A percentile compares a stretch with the other conserved stretches of the same genome.
Conservation (phyloP, 179 eudicot species). For the Spinacia oleracea region DNA sequence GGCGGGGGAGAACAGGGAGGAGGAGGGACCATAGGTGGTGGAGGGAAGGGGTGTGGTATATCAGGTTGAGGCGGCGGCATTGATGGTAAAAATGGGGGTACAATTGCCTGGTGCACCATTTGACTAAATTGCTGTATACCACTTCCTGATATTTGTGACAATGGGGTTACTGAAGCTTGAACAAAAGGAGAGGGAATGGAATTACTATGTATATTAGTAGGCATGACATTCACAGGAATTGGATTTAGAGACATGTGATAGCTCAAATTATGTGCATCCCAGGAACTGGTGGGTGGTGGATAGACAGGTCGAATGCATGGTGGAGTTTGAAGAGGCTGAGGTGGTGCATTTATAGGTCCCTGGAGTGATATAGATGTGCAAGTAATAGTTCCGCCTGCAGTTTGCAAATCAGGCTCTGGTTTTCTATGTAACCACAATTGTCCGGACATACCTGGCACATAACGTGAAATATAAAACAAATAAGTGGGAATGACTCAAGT, state of each 20-base stretch:
- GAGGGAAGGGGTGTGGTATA: conserved; percentile 53
- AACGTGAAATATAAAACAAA: conserved; percentile 18
- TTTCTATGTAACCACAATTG: conserved; percentile 55
- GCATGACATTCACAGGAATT: conserved; percentile 38
- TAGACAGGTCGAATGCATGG: conserved; percentile 57
- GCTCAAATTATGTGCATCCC: conserved; percentile 63
- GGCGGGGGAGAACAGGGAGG: conserved; percentile 74
- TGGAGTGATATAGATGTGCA: conserved; percentile 43
- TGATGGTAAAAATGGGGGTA: conserved; percentile 50
- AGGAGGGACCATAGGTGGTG: conserved; percentile 57
- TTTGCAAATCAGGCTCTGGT: conserved; percentile 48
- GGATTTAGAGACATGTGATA: conserved; percentile 49
- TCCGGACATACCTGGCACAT: conserved; percentile 49
- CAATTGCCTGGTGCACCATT: conserved; percentile 48
- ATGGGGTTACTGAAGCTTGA: conserved; percentile 80
- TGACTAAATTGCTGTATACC: conserved; percentile 54
- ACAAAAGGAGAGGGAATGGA: conserved; percentile 54
- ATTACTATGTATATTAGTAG: conserved; percentile 47
- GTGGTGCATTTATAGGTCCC: conserved; percentile 46
- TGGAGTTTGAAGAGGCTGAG: conserved; percentile 55
- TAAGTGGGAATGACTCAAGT: neutral
- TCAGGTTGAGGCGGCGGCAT: conserved; percentile 58
- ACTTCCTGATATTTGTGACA: conserved; percentile 63
- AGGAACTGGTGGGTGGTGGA: conserved; percentile 63
- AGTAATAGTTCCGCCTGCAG: conserved; percentile 42